Percentiles rank a stretch among this genome's conserved stretches.
phyloP scores from a whole-genome alignment of 1,284 basidiomycete species.

The Apiotrichum sp. region DNA sequence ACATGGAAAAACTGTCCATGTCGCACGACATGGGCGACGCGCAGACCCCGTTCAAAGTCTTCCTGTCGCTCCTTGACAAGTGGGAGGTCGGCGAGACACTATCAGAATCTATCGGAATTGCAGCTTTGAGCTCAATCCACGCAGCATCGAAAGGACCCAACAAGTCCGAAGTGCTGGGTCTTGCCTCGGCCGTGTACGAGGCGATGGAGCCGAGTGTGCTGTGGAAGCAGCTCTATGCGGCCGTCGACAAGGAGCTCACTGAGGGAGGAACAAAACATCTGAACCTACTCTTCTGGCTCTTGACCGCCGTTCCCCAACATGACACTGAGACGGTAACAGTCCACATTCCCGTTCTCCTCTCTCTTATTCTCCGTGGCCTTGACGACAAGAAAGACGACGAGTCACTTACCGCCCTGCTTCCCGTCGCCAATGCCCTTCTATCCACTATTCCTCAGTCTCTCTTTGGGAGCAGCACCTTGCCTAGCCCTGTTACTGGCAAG shows the following conservation, averaged over 20 bases:
- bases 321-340: conserved; percentile 48
- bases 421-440: conserved; percentile 10
- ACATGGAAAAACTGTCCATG: conserved; percentile 58
- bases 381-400: conserved; percentile 3
- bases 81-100: conserved; percentile 87
- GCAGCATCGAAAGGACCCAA: conserved; percentile 4
- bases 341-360: conserved; percentile 26
- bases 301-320: conserved; percentile 48
- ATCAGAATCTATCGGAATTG: conserved; percentile 70
- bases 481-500: background rate
- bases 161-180: conserved; percentile 61
- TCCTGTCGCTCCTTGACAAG: conserved; percentile 90
- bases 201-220: conserved; percentile 81
- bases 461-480: background rate
- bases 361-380: conserved; percentile 11
- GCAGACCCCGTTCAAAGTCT: conserved; percentile 82
- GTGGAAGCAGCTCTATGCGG: conserved; percentile 67
- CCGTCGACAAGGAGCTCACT: conserved; percentile 48
- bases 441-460: conserved; percentile 2
- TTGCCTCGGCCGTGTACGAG: conserved; percentile 85
- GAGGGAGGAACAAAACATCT: conserved; percentile 22
- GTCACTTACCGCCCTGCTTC: background rate
- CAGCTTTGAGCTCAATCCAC: conserved; percentile 50
- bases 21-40: conserved; percentile 66
- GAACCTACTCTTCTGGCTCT: conserved; percentile 46